Base-by-base conservation (phyloP, 208 protist species). In the Polymyxa betae region DNA sequence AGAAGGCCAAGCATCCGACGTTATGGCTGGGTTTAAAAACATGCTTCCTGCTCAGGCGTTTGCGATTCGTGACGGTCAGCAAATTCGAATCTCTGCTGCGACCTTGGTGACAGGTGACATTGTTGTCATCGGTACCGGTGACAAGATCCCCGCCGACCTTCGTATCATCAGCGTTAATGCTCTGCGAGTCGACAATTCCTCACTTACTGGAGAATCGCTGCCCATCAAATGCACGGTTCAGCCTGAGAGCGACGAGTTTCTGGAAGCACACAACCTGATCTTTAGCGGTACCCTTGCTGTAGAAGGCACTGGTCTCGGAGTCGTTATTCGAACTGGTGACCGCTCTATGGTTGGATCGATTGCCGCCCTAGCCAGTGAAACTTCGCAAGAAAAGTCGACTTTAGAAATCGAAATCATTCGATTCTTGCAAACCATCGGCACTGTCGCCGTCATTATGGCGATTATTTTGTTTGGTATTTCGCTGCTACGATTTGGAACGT, bases 261-360 rank as follows among this genome's bases (percentile, higher is more conserved):
- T 94, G 32, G 45, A 29, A 0, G 94, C 94, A n/a, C 64, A 64
- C 38, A 97, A 97, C 91, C 40, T 97, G 0, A 95, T 93, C 38
- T 97, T 97, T 88, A 96, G 91, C 87, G 89, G 92, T 64, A 97
- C 96, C 32, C 40, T 90, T 0, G 88, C 88, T 77, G 90, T 95
- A 16, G 91, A 94, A 43, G 96, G 96, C 52, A 49, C 38, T 0
- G 93, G 78, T 72, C 77, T 91, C 38, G 96, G 95, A 77, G 49
- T 97, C n/a, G 95, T 96, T 44, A 90, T 97, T 5, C 1, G 52
- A 45, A 96, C 93, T 32, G 96, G 96, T 68, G 94, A 97, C 88
- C n/a, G 90, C 38, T 97, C 96, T 44, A 88, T 95, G n/a, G 95
- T 97, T 89, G 96, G 96, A 45, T 77, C 90, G 32, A 95, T 97